A percentile compares a stretch with the other conserved stretches of the same genome.
Evolutionary conservation across 495 filamentous ascomycete genomes (phyloP).

Genomic region (Aspergillus leporis): DNA sequence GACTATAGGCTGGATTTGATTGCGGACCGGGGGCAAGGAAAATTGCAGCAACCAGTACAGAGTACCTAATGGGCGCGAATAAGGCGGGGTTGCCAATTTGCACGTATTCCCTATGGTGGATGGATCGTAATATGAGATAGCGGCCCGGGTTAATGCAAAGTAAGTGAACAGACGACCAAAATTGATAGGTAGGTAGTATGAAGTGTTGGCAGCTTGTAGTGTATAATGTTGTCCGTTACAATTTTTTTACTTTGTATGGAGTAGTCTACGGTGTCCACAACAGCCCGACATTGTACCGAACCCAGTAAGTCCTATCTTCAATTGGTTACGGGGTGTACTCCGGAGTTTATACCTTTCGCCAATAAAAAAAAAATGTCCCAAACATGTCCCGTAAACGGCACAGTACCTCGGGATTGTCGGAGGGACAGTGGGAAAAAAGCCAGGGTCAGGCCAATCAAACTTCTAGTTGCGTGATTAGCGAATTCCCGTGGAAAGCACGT

Average conservation of each 20-base stretch:
- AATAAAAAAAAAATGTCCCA: slow-evolving; percentile 8
- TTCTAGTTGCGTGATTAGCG: not conserved
- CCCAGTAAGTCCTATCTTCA: not conserved
- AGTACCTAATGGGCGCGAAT: not conserved
- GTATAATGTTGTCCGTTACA: not conserved
- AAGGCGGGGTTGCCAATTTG: not conserved
- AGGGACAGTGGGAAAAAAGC: slow-evolving; percentile 3
- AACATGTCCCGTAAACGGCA: not conserved
- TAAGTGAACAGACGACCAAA: not conserved
- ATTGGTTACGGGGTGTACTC: not conserved
- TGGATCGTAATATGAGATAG: not conserved
- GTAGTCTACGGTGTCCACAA: not conserved
- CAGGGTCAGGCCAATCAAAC: not conserved
- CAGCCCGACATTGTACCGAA: slow-evolving; percentile 1
- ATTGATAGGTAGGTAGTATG: not conserved
- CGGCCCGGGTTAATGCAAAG: not conserved
- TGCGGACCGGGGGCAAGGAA: slow-evolving; percentile 7
- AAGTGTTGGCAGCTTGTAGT: not conserved
- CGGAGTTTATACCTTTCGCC: not conserved
- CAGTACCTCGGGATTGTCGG: slow-evolving; percentile 11
- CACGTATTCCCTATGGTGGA: not conserved
- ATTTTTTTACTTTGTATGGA: not conserved
- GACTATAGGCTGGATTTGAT: slow-evolving; percentile 1
- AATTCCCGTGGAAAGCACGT: slow-evolving; percentile 7
- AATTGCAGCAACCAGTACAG: not conserved